phyloP scores from a whole-genome alignment of 139 green algal species.

The Parachlorella kessleri region DNA sequence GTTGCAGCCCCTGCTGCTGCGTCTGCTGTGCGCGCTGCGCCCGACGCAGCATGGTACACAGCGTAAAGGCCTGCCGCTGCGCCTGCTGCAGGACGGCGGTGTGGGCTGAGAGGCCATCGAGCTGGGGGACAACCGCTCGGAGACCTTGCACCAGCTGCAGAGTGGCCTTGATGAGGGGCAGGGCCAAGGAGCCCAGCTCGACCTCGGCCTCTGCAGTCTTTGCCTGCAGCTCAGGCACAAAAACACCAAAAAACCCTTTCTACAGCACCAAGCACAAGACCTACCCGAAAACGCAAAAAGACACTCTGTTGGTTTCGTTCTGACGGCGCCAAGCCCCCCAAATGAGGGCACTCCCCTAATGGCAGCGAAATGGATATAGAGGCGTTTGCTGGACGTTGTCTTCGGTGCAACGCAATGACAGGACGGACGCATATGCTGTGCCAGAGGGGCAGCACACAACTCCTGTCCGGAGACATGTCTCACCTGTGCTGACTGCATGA shows the following conservation, averaged over 20 bases:
- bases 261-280: too few species aligned
- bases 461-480: not conserved
- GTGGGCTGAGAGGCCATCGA: not conserved
- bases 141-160: conserved; percentile 19
- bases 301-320: not conserved
- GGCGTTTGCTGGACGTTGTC: not conserved
- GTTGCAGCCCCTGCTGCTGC: not conserved
- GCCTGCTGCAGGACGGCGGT: conserved; percentile 21
- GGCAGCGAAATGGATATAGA: not conserved
- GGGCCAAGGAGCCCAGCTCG: not conserved
- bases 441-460: too few species aligned
- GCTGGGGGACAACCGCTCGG: conserved; percentile 8
- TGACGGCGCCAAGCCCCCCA: not conserved
- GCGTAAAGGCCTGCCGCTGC: not conserved
- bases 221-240: not conserved
- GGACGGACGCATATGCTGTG: too few species aligned
- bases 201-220: not conserved
- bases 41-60: conserved; percentile 11
- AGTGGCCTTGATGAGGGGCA: conserved; percentile 25
- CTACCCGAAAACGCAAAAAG: not conserved
- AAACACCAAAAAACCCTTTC: not conserved
- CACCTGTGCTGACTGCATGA: conserved; percentile 3
- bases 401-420: not conserved
- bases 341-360: not conserved
- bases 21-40: conserved; percentile 2